These are phyloP conservation scores for Pleurotus citrinopileatus DNA, from an alignment of 768 basidiomycete genomes.

Conservation along the genomic window DNA sequence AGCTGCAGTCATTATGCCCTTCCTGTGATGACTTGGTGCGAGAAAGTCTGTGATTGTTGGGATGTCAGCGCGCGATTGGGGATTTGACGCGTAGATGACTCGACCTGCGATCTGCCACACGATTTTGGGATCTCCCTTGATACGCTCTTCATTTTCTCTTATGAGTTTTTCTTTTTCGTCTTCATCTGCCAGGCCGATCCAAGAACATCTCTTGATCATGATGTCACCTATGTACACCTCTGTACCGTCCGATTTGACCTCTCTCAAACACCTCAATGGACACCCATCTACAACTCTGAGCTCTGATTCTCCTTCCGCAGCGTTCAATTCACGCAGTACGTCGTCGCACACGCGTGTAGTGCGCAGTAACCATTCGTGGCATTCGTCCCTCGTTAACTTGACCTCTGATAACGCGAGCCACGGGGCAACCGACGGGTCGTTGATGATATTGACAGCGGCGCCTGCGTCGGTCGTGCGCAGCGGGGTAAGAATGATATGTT, in stretches of 20 bases:
- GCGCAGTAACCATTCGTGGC: slow-evolving; percentile 14
- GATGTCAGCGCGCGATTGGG: background rate
- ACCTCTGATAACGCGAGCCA: slow-evolving; percentile 30
- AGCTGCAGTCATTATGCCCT: slow-evolving; percentile 52
- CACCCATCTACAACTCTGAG: slow-evolving; percentile 24
- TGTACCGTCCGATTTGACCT: slow-evolving; percentile 30
- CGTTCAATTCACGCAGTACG: slow-evolving; percentile 19
- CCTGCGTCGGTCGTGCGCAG: slow-evolving; percentile 40
- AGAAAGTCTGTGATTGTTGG: slow-evolving; percentile 43
- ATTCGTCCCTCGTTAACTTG: slow-evolving; percentile 31
- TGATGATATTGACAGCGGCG: slow-evolving; percentile 30
- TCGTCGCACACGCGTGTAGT: slow-evolving; percentile 20
- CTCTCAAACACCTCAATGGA: slow-evolving; percentile 42
- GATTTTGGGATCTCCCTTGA: slow-evolving; percentile 41
- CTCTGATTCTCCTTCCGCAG: background rate
- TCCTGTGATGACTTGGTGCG: slow-evolving; percentile 45
- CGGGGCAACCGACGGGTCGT: slow-evolving; percentile 29
- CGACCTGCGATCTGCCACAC: slow-evolving; percentile 53
- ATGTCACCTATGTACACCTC: slow-evolving; percentile 31
- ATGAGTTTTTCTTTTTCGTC: slow-evolving; percentile 21
- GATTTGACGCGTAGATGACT: background rate
- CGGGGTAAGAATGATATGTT: slow-evolving; percentile 47
- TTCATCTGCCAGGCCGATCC: slow-evolving; percentile 26
- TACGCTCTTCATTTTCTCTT: slow-evolving; percentile 32
- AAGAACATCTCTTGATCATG: slow-evolving; percentile 25